Evolutionary conservation across 1,284 basidiomycete species (phyloP).

Genomic region (Pisolithus thermaeus): DNA sequence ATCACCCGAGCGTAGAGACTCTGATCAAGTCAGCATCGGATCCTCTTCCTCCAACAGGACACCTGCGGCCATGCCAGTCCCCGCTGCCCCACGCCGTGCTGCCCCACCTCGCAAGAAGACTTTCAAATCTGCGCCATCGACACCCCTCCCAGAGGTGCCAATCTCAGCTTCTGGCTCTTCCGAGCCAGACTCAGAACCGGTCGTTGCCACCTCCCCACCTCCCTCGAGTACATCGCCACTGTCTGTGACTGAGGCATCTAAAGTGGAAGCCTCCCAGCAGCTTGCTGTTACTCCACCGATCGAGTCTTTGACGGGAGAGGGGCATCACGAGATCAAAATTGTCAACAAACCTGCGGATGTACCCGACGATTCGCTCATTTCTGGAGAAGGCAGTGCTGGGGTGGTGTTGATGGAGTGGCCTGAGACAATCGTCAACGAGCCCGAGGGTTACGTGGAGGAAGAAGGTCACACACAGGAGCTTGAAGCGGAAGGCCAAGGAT

Average conservation of each 20-base stretch:
- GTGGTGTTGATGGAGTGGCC: slow-evolving; percentile 1
- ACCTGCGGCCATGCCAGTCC: slow-evolving; percentile 63
- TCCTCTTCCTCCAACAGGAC: slow-evolving; percentile 24
- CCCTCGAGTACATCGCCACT: slow-evolving; percentile 2
- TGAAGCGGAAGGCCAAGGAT: not conserved
- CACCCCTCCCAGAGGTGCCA: slow-evolving; percentile 23
- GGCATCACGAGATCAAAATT: slow-evolving; percentile 10
- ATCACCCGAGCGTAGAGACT: slow-evolving; percentile 12
- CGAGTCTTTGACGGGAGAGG: slow-evolving; percentile 4
- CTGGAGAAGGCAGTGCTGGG: not conserved
- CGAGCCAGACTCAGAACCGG: not conserved
- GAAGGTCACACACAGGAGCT: not conserved
- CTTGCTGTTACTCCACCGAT: not conserved
- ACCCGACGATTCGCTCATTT: not conserved
- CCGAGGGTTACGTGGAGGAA: slow-evolving; percentile 10
- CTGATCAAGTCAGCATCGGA: slow-evolving; percentile 24
- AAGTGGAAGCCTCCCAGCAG: not conserved
- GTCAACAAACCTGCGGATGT: slow-evolving; percentile 6
- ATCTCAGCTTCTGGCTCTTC: slow-evolving; percentile 8
- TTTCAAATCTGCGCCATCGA: slow-evolving; percentile 37
- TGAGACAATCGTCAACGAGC: slow-evolving; percentile 8
- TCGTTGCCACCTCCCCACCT: slow-evolving; percentile 2
- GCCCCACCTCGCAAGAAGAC: slow-evolving; percentile 64
- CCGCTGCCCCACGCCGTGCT: slow-evolving; percentile 60
- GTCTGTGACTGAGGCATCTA: not conserved